A percentile compares a stretch with the other conserved stretches of the same genome.
These are phyloP conservation scores for Irpex lacteus DNA, from an alignment of 1,284 basidiomycete species.

Conservation along the genomic window DNA sequence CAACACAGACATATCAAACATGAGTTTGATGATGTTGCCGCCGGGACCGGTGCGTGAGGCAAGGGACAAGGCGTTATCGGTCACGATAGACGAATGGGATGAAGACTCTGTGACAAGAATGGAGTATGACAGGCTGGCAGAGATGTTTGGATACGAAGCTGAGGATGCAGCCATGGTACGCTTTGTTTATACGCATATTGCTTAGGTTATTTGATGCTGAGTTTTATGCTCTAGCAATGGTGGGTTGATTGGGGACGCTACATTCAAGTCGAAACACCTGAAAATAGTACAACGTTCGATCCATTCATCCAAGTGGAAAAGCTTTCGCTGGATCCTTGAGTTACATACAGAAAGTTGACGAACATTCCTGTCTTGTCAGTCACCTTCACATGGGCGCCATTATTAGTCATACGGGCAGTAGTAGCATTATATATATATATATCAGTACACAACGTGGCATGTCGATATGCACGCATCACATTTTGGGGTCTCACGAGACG, in stretches of 20 bases:
- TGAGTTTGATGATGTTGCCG: conserved; percentile 8
- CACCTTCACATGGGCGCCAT: too few species aligned
- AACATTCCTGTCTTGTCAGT: too few species aligned
- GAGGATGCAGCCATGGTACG: conserved; percentile 15
- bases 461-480: too few species aligned
- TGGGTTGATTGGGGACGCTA: neutral
- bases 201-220: neutral
- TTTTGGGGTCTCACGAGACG: too few species aligned
- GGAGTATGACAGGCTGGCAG: conserved; percentile 14
- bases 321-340: neutral
- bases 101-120: conserved; percentile 9
- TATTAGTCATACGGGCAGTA: too few species aligned
- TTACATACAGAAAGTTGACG: neutral
- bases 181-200: neutral
- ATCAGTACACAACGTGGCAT: too few species aligned
- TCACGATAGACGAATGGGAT: conserved; percentile 7
- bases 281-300: neutral
- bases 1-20: conserved; percentile 12
- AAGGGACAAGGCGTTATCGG: conserved; percentile 6
- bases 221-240: neutral
- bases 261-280: neutral
- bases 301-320: neutral
- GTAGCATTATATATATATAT: too few species aligned
- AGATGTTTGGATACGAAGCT: conserved; percentile 17
- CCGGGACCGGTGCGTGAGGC: conserved; percentile 11